Percentiles rank a stretch among this genome's conserved stretches.
phyloP scores from a whole-genome alignment of 1,139 yeast genomes.

The Casaregolazyma lundiana region DNA sequence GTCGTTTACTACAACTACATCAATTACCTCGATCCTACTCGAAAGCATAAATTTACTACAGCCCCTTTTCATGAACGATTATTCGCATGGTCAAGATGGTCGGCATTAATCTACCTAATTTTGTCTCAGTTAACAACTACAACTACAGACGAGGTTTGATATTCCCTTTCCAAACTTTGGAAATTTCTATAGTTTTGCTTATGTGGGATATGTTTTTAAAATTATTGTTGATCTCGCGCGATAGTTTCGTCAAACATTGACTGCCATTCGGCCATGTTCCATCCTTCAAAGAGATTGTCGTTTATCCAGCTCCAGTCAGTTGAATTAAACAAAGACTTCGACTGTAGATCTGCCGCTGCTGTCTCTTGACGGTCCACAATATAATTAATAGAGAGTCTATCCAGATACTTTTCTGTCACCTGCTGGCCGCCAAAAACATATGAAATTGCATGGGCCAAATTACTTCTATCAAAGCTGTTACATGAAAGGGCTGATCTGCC shows the following conservation, averaged over 20 bases:
- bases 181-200: too few relatives aligned
- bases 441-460: constrained; percentile 7
- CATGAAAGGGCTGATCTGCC: neutral
- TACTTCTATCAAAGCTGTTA: constrained; percentile 4
- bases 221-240: neutral
- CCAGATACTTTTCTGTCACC: constrained; percentile 9
- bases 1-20: too few relatives aligned
- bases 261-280: constrained; percentile 10
- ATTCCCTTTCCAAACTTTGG: too few relatives aligned
- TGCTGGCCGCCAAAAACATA: constrained; percentile 10
- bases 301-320: constrained; percentile 11
- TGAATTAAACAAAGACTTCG: constrained; percentile 3
- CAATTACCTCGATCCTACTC: too few relatives aligned
- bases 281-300: constrained; percentile 8
- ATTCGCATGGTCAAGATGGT: too few relatives aligned
- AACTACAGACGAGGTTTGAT: too few relatives aligned
- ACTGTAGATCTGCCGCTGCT: neutral
- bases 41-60: too few relatives aligned
- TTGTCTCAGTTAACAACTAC: too few relatives aligned
- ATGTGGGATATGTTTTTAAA: too few relatives aligned
- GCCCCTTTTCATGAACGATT: too few relatives aligned
- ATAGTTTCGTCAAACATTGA: constrained; percentile 1
- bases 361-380: constrained; percentile 2
- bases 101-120: too few relatives aligned
- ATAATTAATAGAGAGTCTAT: constrained; percentile 8